Percentiles rank a stretch among this genome's conserved stretches.
Evolutionary conservation across 2,329 filamentous ascomycete genomes (phyloP).

Genomic region (Ophiocordyceps australis): DNA sequence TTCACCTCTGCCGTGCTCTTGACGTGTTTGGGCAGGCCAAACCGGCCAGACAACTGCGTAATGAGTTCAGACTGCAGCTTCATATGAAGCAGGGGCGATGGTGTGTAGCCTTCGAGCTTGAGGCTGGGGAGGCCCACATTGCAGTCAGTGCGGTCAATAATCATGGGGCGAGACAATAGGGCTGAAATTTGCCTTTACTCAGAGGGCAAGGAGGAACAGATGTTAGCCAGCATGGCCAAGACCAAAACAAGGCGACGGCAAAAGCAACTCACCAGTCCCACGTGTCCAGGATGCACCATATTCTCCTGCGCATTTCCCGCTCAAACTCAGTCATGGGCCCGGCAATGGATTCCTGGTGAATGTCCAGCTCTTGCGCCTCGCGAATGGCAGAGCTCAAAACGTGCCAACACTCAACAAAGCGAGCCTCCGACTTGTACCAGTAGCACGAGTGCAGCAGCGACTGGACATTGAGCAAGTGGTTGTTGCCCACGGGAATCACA

Average conservation of each 20-base stretch:
- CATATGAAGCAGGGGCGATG: constrained; percentile 16
- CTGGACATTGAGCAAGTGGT: constrained; percentile 15
- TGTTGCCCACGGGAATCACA: constrained; percentile 13
- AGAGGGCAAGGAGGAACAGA: background rate
- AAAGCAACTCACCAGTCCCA: constrained; percentile 19
- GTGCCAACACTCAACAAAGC: constrained; percentile 18
- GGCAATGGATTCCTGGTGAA: constrained; percentile 12
- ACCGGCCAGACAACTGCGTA: constrained; percentile 10
- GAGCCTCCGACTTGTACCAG: constrained; percentile 17
- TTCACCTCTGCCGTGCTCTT: constrained; percentile 10
- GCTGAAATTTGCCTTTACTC: constrained; percentile 18
- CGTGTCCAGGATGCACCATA: constrained; percentile 17
- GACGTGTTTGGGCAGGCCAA: constrained; percentile 12
- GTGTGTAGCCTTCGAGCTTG: constrained; percentile 11
- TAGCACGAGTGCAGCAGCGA: constrained; percentile 17
- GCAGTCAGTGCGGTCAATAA: constrained; percentile 15
- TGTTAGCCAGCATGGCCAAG: background rate
- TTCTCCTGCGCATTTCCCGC: constrained; percentile 14
- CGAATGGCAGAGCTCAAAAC: constrained; percentile 15
- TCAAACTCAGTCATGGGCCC: constrained; percentile 13
- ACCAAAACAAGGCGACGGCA: too few relatives aligned
- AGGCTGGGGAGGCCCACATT: constrained; percentile 13
- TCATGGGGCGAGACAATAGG: constrained; percentile 13
- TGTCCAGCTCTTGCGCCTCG: constrained; percentile 16
- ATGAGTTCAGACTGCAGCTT: constrained; percentile 17